These are phyloP conservation scores for Trypanosoma congolense DNA, from an alignment of 208 protist species.

Conservation along the genomic window DNA sequence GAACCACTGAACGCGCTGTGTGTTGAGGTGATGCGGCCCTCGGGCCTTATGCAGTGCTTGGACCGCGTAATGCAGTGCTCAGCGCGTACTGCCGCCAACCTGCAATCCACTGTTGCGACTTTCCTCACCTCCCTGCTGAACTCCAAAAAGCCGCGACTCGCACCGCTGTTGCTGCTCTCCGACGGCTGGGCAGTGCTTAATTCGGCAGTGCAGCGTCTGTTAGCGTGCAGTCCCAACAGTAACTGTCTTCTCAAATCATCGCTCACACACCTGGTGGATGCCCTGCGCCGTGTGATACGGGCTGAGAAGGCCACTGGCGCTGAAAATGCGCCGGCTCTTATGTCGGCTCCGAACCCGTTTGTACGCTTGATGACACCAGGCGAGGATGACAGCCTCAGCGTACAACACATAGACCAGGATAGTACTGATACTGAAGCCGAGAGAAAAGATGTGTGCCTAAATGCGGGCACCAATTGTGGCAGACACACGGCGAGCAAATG, in stretches of 20 bases:
- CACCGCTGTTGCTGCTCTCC: background rate
- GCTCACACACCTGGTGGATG: background rate
- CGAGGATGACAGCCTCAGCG: conserved; percentile 5
- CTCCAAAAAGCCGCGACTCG: conserved; percentile 8
- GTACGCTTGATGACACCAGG: conserved; percentile 2
- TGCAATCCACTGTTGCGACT: conserved; percentile 46
- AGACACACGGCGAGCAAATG: conserved; percentile 29
- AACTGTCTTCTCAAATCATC: background rate
- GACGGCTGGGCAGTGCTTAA: conserved; percentile 25
- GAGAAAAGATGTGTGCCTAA: conserved; percentile 19
- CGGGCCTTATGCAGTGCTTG: conserved; percentile 23
- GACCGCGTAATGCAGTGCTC: conserved; percentile 12
- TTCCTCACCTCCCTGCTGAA: conserved; percentile 29
- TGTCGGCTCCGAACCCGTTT: conserved; percentile 10
- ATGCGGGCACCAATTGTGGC: conserved; percentile 24
- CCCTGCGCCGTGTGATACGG: background rate
- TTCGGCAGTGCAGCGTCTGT: conserved; percentile 12
- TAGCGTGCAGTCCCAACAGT: background rate
- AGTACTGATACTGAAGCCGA: background rate
- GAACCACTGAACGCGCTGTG: conserved; percentile 22
- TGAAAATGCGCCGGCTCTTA: background rate
- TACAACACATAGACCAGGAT: background rate
- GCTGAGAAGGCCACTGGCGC: conserved; percentile 30
- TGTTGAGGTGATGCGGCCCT: conserved; percentile 24
- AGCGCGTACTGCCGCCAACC: conserved; percentile 30